phyloP scores from a whole-genome alignment of 345 rosid species.

The Eucalyptus dawsonii region DNA sequence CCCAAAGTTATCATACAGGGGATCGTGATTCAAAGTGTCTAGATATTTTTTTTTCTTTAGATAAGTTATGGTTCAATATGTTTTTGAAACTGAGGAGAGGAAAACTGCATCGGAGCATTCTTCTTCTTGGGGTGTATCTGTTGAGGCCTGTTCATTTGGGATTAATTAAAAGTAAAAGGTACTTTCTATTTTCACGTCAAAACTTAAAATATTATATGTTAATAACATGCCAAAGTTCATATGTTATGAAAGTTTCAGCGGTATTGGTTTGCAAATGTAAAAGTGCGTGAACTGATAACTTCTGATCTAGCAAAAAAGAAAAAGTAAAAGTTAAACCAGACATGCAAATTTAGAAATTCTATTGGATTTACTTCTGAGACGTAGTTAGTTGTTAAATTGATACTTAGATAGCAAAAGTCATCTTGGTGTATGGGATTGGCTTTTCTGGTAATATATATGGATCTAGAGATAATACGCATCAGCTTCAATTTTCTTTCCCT shows the following conservation, averaged over 20 bases:
- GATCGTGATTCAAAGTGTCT: neutral
- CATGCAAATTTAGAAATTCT: neutral
- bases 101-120: neutral
- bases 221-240: neutral
- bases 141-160: neutral
- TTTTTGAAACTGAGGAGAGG: neutral
- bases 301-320: neutral
- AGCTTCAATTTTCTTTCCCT: neutral
- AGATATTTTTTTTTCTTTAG: neutral
- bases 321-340: neutral
- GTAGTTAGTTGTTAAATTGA: neutral
- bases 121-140: neutral
- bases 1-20: neutral
- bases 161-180: neutral
- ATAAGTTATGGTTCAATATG: neutral
- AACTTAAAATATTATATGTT: neutral
- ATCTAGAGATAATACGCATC: neutral
- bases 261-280: neutral
- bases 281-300: neutral
- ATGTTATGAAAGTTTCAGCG: rapidly evolving
- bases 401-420: neutral
- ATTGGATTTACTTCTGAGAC: neutral
- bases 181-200: neutral
- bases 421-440: neutral
- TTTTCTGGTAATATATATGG: neutral